Evolutionary conservation across 2,329 filamentous ascomycete genomes (phyloP).

Genomic region (Fusarium nygamai): DNA sequence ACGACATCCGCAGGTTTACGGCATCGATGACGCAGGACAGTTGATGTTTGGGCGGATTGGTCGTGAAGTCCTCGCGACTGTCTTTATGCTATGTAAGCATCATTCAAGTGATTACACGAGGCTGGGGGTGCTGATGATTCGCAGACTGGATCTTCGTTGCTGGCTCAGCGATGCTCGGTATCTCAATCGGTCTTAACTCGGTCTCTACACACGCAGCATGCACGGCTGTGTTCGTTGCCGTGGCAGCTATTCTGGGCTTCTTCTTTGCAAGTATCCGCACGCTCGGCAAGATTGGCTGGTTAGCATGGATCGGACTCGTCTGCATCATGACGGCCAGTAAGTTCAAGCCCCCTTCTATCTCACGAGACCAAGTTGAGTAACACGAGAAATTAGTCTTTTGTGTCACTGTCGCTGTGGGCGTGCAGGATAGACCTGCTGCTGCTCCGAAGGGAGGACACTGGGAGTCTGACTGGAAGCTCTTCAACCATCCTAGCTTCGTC

Average conservation of each 20-base stretch:
- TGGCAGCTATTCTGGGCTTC: slow-evolving; percentile 46
- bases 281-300: slow-evolving; percentile 46
- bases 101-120: accelerated
- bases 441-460: slow-evolving; percentile 32
- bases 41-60: slow-evolving; percentile 60
- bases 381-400: slow-evolving; percentile 15
- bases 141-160: slow-evolving; percentile 29
- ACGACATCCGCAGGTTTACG: slow-evolving; percentile 60
- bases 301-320: slow-evolving; percentile 45
- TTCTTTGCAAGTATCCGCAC: slow-evolving; percentile 48
- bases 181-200: slow-evolving; percentile 54
- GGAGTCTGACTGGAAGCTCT: slow-evolving; percentile 45
- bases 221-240: slow-evolving; percentile 53
- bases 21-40: slow-evolving; percentile 62
- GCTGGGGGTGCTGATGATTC: not conserved
- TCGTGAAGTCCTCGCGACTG: slow-evolving; percentile 52
- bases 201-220: slow-evolving; percentile 52
- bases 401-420: slow-evolving; percentile 25
- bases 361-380: not conserved
- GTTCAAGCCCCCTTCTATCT: not conserved
- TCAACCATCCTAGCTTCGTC: slow-evolving; percentile 45
- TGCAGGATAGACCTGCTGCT: slow-evolving; percentile 27
- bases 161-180: slow-evolving; percentile 42
- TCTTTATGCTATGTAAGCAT: slow-evolving; percentile 49
- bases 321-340: slow-evolving; percentile 32